Conservation (phyloP, 768 basidiomycete genomes). For the Russula vinacea region DNA sequence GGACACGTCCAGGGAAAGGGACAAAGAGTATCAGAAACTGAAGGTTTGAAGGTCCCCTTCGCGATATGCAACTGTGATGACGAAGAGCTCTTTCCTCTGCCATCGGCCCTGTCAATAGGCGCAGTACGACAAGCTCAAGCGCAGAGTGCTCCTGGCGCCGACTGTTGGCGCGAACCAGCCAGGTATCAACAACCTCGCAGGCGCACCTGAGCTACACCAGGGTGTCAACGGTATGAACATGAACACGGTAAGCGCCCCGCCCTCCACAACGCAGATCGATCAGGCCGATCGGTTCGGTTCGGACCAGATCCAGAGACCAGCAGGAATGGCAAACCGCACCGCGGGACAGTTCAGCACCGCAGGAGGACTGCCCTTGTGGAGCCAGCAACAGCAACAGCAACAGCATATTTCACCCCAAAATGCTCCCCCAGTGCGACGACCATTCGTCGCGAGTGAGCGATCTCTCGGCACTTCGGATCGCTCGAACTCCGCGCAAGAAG, state of each 20-base stretch:
- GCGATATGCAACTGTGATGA: neutral
- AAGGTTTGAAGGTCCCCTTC: conserved; percentile 48
- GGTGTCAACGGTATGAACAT: conserved; percentile 9
- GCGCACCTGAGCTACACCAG: conserved; percentile 11
- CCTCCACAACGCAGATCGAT: neutral
- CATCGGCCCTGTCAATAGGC: conserved; percentile 42
- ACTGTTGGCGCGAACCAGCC: conserved; percentile 14
- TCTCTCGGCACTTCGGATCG: conserved; percentile 39
- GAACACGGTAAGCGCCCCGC: conserved; percentile 8
- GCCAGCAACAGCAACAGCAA: neutral
- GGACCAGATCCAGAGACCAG: conserved; percentile 19
- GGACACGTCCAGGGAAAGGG: conserved; percentile 69
- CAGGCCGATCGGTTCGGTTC: neutral
- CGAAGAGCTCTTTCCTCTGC: neutral
- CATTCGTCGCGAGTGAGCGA: conserved; percentile 46
- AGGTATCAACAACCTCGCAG: conserved; percentile 12
- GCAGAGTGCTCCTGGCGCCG: conserved; percentile 62
- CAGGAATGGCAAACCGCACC: conserved; percentile 11
- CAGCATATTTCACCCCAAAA: conserved; percentile 6
- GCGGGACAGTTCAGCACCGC: conserved; percentile 12
- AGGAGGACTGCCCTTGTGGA: conserved; percentile 18
- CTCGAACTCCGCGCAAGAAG: conserved; percentile 66
- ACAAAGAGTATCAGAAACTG: conserved; percentile 84
- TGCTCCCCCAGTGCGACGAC: conserved; percentile 30
- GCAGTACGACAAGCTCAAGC: conserved; percentile 80